Evolutionary conservation across 169 alveolate species (phyloP).

Genomic region (Plasmodium relictum): DNA sequence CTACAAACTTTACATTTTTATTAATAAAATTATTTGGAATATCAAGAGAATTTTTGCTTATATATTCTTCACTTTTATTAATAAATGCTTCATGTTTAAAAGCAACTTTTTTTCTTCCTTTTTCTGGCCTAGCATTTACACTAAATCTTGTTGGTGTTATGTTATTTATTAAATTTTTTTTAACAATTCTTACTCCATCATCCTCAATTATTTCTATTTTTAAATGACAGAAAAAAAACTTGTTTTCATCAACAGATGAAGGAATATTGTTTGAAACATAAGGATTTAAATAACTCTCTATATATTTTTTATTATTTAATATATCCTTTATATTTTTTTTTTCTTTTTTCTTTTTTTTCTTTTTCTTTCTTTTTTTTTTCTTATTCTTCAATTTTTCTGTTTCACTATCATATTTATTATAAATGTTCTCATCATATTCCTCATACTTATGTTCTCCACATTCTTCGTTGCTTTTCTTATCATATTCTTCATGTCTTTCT

Average conservation of each 20-base stretch:
- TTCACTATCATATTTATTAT: neutral
- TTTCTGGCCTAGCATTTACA: constrained; percentile 87
- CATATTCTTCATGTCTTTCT: neutral
- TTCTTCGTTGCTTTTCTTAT: neutral
- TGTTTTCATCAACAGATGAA: constrained; percentile 67
- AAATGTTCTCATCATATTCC: neutral
- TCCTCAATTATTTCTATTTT: constrained; percentile 77
- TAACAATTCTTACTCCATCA: constrained; percentile 85
- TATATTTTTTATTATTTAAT: constrained; percentile 40
- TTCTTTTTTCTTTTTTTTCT: constrained; percentile 21
- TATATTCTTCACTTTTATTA: constrained; percentile 30
- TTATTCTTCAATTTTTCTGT: neutral
- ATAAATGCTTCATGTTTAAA: constrained; percentile 61
- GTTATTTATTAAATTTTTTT: constrained; percentile 75
- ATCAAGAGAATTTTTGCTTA: constrained; percentile 13
- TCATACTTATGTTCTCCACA: neutral
- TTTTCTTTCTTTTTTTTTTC: constrained; percentile 9
- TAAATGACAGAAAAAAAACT: constrained; percentile 49
- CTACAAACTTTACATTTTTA: constrained; percentile 77
- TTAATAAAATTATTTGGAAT: constrained; percentile 18
- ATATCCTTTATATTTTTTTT: constrained; percentile 27
- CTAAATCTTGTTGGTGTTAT: constrained; percentile 79
- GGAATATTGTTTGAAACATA: constrained; percentile 68
- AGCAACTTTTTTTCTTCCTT: constrained; percentile 85
- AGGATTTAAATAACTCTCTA: constrained; percentile 51